These are phyloP conservation scores for Russula dissimulans DNA, from an alignment of 768 basidiomycete genomes.

Conservation along the genomic window DNA sequence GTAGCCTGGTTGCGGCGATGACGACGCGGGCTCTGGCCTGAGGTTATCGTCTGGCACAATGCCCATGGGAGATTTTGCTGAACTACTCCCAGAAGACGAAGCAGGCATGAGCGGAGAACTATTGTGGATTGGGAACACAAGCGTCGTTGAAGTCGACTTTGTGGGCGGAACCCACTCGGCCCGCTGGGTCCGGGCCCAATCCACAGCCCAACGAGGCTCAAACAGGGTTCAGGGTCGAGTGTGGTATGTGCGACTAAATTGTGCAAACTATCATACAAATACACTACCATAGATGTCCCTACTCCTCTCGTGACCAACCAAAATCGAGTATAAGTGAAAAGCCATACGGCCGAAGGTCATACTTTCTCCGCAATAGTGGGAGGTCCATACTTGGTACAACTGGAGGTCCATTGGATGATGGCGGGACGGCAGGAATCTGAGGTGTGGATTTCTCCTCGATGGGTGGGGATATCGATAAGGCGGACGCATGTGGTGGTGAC, in stretches of 20 bases:
- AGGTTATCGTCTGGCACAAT: slow-evolving; percentile 34
- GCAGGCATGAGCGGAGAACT: slow-evolving; percentile 19
- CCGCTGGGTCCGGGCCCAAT: not conserved
- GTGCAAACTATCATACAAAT: slow-evolving; percentile 1
- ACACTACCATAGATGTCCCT: not conserved
- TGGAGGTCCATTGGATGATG: not conserved
- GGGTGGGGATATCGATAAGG: not conserved
- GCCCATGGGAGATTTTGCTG: slow-evolving; percentile 30
- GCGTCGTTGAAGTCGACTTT: not conserved
- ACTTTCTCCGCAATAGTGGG: slow-evolving; percentile 32
- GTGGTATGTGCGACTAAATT: not conserved
- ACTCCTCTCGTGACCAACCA: slow-evolving; percentile 41
- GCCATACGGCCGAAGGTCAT: slow-evolving; percentile 67
- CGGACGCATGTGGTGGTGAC: not conserved
- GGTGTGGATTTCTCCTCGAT: not conserved
- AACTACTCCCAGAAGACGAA: slow-evolving; percentile 20
- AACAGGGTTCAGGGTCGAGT: not conserved
- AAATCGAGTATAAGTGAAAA: slow-evolving; percentile 68
- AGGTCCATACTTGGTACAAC: not conserved
- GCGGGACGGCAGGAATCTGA: not conserved
- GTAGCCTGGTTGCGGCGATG: slow-evolving; percentile 18
- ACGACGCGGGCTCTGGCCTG: not conserved
- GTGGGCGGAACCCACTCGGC: not conserved
- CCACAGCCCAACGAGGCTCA: too few species aligned
- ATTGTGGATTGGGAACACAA: not conserved